A percentile compares a stretch with the other conserved stretches of the same genome.
These are phyloP conservation scores for Tetracladium marchalianum DNA, from an alignment of 495 filamentous ascomycete species.

Conservation along the genomic window DNA sequence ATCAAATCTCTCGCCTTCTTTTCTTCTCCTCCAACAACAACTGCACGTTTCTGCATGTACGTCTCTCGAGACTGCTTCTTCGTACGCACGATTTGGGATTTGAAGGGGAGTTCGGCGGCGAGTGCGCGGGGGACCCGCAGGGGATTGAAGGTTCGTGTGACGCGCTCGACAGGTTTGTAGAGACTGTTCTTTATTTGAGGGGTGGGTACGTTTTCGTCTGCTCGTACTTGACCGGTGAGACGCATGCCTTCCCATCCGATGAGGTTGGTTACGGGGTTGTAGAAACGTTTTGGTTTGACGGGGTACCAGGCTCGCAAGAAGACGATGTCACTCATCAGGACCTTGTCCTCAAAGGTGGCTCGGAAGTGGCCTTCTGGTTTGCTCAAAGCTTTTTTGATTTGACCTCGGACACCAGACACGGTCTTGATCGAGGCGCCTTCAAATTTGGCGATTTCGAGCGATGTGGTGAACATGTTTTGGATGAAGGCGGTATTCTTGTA, in stretches of 20 bases:
- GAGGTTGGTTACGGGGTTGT: constrained; percentile 92
- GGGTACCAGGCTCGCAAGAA: constrained; percentile 96
- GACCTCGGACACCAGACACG: constrained; percentile 88
- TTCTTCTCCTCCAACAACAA: constrained; percentile 77
- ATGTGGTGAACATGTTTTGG: constrained; percentile 92
- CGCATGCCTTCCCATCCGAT: constrained; percentile 85
- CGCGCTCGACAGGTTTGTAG: constrained; percentile 76
- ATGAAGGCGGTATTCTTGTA: constrained; percentile 99
- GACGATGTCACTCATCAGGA: constrained; percentile 90
- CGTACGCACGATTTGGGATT: constrained; percentile 79
- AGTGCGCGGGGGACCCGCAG: constrained; percentile 79
- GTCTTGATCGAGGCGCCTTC: constrained; percentile 93
- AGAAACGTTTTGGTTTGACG: constrained; percentile 86
- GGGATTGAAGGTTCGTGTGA: constrained; percentile 82
- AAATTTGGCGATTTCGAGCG: constrained; percentile 94
- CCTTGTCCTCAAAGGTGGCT: constrained; percentile 96
- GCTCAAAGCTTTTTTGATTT: constrained; percentile 86
- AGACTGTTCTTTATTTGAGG: constrained; percentile 69
- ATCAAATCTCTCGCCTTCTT: constrained; percentile 80
- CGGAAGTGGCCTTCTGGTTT: constrained; percentile 93
- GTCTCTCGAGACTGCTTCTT: constrained; percentile 70
- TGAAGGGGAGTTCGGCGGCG: constrained; percentile 80
- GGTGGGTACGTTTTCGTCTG: constrained; percentile 61
- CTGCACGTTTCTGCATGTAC: constrained; percentile 89
- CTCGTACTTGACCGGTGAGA: constrained; percentile 86